A percentile compares a stretch with the other conserved stretches of the same genome.
phyloP scores from a whole-genome alignment of 176 grass and related monocot species.

The Zea mays region DNA sequence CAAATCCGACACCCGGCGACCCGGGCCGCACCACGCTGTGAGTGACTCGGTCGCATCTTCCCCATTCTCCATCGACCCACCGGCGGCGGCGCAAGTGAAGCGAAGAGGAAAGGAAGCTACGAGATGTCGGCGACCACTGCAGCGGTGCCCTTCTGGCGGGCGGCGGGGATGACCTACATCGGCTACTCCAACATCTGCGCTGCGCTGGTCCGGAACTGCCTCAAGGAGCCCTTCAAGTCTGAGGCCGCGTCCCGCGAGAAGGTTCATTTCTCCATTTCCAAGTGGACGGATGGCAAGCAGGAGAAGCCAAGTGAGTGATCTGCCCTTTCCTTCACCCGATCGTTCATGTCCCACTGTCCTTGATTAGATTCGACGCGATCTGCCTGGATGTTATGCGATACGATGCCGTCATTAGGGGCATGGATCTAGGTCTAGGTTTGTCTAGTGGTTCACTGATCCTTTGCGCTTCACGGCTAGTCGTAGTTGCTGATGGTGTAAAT shows the following conservation, averaged over 20 bases:
- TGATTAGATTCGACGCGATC: conserved; percentile 1
- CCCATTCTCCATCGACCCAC: not conserved
- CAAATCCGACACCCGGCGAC: not conserved
- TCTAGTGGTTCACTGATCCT: not conserved
- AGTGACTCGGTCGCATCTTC: not conserved
- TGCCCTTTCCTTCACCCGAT: not conserved
- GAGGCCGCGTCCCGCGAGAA: conserved; percentile 74
- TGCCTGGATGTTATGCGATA: not conserved
- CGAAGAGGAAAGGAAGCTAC: not conserved
- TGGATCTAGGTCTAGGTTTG: conserved; percentile 5
- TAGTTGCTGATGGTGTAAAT: not conserved
- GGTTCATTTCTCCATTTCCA: conserved; percentile 95
- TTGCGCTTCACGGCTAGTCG: not conserved
- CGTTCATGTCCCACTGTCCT: not conserved
- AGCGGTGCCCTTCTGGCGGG: conserved; percentile 89
- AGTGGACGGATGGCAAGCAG: conserved; percentile 71
- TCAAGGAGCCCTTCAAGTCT: conserved; percentile 87
- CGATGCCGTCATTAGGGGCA: not conserved
- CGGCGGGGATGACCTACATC: conserved; percentile 93
- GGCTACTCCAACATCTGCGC: conserved; percentile 99
- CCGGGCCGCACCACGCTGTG: not conserved
- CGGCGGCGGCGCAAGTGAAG: conserved; percentile 30
- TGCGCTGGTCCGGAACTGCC: conserved; percentile 76
- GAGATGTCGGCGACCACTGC: conserved; percentile 58
- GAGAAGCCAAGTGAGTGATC: conserved; percentile 74